phyloP scores from a whole-genome alignment of 495 filamentous ascomycete genomes.

The Penicillium maclennaniae region DNA sequence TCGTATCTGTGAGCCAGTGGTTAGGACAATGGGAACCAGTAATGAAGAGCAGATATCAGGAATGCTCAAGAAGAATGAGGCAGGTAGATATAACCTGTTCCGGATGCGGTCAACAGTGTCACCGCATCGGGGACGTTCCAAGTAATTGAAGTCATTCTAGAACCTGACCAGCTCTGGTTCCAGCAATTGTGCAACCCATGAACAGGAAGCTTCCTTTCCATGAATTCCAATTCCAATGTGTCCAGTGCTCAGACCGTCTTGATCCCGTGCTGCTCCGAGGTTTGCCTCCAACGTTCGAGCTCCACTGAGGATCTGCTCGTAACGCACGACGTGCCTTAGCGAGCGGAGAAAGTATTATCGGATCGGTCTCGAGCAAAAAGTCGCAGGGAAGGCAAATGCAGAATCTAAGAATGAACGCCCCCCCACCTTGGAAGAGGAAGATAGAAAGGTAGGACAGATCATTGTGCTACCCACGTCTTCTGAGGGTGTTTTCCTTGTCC shows the following conservation, averaged over 20 bases:
- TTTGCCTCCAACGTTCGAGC: not conserved
- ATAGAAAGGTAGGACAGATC: not conserved
- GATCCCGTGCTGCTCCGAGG: not conserved
- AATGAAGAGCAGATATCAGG: not conserved
- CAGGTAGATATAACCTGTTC: not conserved
- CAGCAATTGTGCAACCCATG: not conserved
- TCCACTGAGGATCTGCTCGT: slow-evolving; percentile 1
- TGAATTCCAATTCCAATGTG: too few species aligned
- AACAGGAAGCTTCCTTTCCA: too few species aligned
- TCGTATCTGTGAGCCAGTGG: too few species aligned
- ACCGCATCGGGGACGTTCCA: not conserved
- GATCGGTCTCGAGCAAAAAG: not conserved
- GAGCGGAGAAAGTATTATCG: not conserved
- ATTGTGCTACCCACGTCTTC: not conserved
- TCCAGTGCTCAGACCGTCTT: not conserved
- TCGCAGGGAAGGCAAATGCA: not conserved
- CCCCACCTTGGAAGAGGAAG: not conserved
- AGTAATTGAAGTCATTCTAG: not conserved
- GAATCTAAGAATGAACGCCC: not conserved
- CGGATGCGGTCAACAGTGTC: not conserved
- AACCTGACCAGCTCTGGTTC: not conserved
- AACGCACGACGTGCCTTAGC: not conserved
- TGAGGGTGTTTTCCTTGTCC: not conserved
- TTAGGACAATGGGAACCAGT: not conserved
- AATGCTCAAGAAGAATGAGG: not conserved